Percentiles rank a stretch among this genome's conserved stretches.
phyloP scores from a whole-genome alignment of 306 rosid genomes.

The Luffa aegyptiaca region DNA sequence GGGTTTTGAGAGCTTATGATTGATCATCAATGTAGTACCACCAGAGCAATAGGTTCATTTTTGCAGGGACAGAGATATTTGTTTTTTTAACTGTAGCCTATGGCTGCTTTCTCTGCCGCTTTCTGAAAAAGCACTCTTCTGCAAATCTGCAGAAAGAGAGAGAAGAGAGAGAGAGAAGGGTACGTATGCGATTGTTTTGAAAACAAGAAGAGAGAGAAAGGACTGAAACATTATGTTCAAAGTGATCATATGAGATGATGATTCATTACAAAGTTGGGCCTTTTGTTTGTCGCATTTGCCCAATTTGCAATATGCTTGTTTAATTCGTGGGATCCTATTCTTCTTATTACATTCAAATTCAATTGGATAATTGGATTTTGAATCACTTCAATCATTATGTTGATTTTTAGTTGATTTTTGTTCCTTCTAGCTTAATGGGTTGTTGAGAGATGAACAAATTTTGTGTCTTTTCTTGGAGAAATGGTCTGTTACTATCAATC shows the following conservation, averaged over 20 bases:
- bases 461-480: background rate
- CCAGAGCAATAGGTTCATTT: slow-evolving; percentile 3
- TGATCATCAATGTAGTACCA: background rate
- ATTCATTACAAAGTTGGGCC: background rate
- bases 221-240: background rate
- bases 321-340: background rate
- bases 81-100: background rate
- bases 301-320: background rate
- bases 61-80: slow-evolving; percentile 11
- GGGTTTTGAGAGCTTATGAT: slow-evolving; percentile 1
- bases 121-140: slow-evolving; percentile 12
- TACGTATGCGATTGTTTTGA: background rate
- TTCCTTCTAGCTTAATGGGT: background rate
- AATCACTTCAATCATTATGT: no score
- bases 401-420: background rate
- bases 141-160: background rate
- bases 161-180: background rate
- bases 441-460: background rate
- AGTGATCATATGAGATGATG: background rate
- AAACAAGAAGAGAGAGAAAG: background rate
- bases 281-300: background rate
- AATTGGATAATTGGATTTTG: background rate
- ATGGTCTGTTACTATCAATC: no score
- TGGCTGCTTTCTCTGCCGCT: slow-evolving; percentile 15
- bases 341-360: background rate